phyloP scores from a whole-genome alignment of 345 rosid genomes.

The Viola odorata region DNA sequence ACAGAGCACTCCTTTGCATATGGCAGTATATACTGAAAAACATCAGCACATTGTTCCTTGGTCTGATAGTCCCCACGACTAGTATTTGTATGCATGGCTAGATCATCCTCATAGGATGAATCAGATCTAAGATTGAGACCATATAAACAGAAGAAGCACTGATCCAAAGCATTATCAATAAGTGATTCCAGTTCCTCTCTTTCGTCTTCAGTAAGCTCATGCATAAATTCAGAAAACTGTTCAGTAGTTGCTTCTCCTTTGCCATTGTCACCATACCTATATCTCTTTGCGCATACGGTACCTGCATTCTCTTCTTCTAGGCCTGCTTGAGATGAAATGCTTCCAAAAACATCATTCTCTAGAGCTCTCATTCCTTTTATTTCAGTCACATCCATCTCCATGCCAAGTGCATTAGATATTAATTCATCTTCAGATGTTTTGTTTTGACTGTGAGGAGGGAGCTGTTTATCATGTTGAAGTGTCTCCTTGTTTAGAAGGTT shows the following conservation, averaged over 20 bases:
- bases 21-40: slow-evolving; percentile 89
- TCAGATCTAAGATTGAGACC: slow-evolving; percentile 94
- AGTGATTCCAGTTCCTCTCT: slow-evolving; percentile 80
- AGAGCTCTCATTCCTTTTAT: slow-evolving; percentile 22
- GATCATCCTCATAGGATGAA: slow-evolving; percentile 81
- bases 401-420: slow-evolving; percentile 27
- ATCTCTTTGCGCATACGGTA: slow-evolving; percentile 23
- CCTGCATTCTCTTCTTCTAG: slow-evolving; percentile 20
- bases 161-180: slow-evolving; percentile 86
- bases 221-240: slow-evolving; percentile 27
- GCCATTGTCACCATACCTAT: slow-evolving; percentile 25
- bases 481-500: slow-evolving; percentile 45
- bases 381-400: slow-evolving; percentile 36
- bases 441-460: slow-evolving; percentile 14
- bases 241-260: slow-evolving; percentile 31
- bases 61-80: slow-evolving; percentile 97
- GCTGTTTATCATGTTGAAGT: slow-evolving; percentile 28
- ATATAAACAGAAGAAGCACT: slow-evolving; percentile 92
- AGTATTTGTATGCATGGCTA: slow-evolving; percentile 77
- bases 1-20: slow-evolving; percentile 90
- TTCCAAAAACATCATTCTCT: slow-evolving; percentile 35
- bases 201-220: slow-evolving; percentile 67
- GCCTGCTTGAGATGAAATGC: slow-evolving; percentile 14
- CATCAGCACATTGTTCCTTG: slow-evolving; percentile 96
- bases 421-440: slow-evolving; percentile 34